Conservation (phyloP, 805 yeast genomes). For the Pichia kluyveri region DNA sequence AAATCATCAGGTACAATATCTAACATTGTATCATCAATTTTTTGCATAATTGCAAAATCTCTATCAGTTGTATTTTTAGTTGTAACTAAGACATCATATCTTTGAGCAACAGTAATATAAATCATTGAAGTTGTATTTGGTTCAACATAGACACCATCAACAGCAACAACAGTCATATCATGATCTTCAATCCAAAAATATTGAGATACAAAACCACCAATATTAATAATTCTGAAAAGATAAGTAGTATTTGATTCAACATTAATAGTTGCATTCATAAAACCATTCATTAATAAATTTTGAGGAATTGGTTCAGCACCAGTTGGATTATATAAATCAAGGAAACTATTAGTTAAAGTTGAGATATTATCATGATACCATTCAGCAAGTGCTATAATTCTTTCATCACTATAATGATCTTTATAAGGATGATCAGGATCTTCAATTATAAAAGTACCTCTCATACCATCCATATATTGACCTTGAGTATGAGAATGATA, state of each 20-base stretch:
- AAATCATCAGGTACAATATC: slow-evolving; percentile 64
- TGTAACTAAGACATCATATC: slow-evolving; percentile 70
- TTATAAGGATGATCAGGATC: slow-evolving; percentile 44
- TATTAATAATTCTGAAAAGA: slow-evolving; percentile 67
- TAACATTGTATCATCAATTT: slow-evolving; percentile 74
- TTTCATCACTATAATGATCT: slow-evolving; percentile 75
- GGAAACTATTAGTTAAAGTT: slow-evolving; percentile 45
- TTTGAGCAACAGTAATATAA: slow-evolving; percentile 85
- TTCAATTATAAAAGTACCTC: slow-evolving; percentile 70
- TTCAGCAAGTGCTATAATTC: slow-evolving; percentile 59
- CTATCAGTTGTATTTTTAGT: slow-evolving; percentile 54
- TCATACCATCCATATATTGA: slow-evolving; percentile 91
- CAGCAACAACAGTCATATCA: slow-evolving; percentile 75
- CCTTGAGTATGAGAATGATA: slow-evolving; percentile 90
- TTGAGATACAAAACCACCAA: slow-evolving; percentile 90
- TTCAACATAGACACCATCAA: slow-evolving; percentile 85
- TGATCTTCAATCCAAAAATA: slow-evolving; percentile 86
- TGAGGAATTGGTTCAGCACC: slow-evolving; percentile 98
- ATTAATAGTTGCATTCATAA: slow-evolving; percentile 64
- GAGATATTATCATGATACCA: slow-evolving; percentile 73
- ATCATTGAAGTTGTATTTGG: slow-evolving; percentile 59
- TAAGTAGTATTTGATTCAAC: slow-evolving; percentile 85
- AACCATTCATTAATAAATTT: slow-evolving; percentile 68
- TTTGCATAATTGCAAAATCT: slow-evolving; percentile 78
- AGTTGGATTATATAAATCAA: slow-evolving; percentile 78